These are phyloP conservation scores for Camelina sativa DNA, from an alignment of 345 rosid species.

Conservation along the genomic window DNA sequence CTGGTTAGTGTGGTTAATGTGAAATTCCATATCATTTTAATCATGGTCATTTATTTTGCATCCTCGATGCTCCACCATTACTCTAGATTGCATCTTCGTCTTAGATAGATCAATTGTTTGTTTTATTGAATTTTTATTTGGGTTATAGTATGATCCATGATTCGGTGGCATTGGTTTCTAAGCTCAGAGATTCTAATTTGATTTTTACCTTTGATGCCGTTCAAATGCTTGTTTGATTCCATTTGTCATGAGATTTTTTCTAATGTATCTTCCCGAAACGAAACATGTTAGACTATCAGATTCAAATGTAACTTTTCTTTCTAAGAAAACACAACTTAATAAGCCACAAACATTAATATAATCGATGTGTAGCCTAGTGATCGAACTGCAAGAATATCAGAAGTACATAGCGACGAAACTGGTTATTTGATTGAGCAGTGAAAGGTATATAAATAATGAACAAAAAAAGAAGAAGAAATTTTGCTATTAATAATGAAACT, in stretches of 20 bases:
- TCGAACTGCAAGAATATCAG: background rate
- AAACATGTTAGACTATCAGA: background rate
- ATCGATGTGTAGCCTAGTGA: background rate
- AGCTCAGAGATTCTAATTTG: background rate
- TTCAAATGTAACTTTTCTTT: background rate
- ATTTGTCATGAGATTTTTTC: constrained; percentile 2
- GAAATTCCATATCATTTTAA: background rate
- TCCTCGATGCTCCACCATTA: background rate
- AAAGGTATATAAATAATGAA: background rate
- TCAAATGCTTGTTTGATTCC: background rate
- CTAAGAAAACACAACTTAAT: background rate
- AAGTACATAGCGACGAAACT: background rate
- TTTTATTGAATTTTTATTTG: background rate
- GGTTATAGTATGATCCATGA: background rate
- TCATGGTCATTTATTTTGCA: background rate
- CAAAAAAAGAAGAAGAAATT: background rate
- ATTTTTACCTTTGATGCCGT: background rate
- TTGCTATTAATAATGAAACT: background rate
- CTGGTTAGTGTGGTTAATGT: background rate
- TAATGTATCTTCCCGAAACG: background rate
- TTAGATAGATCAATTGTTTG: background rate
- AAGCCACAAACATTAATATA: background rate
- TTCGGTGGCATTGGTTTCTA: background rate
- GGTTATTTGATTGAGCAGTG: background rate
- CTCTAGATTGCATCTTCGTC: background rate